Evolutionary conservation across 2,329 filamentous ascomycete genomes (phyloP).

Genomic region (Arthrobotrys musiformis): DNA sequence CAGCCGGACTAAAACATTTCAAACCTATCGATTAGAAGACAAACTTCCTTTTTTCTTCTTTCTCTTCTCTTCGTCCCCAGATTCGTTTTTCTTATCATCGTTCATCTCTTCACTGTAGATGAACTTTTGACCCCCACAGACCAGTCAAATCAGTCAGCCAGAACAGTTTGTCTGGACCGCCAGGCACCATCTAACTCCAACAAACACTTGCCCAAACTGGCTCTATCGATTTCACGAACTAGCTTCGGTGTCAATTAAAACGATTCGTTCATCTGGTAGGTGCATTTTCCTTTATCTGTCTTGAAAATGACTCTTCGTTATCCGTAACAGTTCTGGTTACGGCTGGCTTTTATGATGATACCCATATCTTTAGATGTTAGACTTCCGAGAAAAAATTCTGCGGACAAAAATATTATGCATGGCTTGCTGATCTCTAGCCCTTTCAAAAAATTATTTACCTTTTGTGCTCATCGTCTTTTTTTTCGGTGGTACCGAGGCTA

Average conservation of each 20-base stretch:
- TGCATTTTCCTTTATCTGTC: background rate
- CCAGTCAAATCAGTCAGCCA: background rate
- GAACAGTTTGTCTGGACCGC: constrained; percentile 6
- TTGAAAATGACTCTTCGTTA: background rate
- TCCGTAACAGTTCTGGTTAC: background rate
- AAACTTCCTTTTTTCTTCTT: background rate
- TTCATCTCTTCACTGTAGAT: constrained; percentile 46
- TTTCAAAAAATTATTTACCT: background rate
- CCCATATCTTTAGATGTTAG: constrained; percentile 63
- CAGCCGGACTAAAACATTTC: constrained; percentile 16
- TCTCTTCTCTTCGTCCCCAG: constrained; percentile 12
- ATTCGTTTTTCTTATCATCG: background rate
- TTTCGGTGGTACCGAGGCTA: constrained; percentile 1
- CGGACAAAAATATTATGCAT: constrained; percentile 59
- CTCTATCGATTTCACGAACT: constrained; percentile 25
- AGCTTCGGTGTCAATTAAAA: constrained; percentile 8
- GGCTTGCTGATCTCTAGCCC: constrained; percentile 50
- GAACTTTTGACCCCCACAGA: constrained; percentile 1
- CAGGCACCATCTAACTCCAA: constrained; percentile 10
- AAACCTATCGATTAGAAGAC: constrained; percentile 5
- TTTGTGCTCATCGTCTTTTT: background rate
- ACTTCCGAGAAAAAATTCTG: constrained; percentile 62
- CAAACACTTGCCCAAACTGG: constrained; percentile 27
- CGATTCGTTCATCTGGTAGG: constrained; percentile 9
- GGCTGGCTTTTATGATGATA: constrained; percentile 58